Base-by-base conservation (phyloP, 225 moss, liverwort and hornwort species). In the Anthoceros angustus region DNA sequence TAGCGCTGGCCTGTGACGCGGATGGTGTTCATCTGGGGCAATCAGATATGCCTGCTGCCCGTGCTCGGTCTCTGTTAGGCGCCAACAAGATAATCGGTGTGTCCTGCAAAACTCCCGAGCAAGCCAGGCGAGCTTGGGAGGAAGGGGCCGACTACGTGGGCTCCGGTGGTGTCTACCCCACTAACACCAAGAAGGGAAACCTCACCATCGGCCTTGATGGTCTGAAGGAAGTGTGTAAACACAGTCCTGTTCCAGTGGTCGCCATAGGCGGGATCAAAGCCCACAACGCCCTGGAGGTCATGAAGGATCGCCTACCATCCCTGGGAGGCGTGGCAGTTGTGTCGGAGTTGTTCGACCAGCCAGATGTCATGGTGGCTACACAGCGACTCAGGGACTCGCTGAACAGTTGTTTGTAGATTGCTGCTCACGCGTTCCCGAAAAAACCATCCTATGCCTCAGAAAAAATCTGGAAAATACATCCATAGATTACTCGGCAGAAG, bases 1-100 rank as follows among this genome's bases (percentile, higher is more conserved):
- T 98, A 24, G 95, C 91, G 7, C 70, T 98, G 9, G 88, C 88
- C 11, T 87, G 88, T 66, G 82, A 86, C 43, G 95, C 95, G n/a
- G 95, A 92, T 69, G 92, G 95, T 41, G 92, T 98, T 66, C 92
- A 98, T 63, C 75, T 98, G 48, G 95, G 92, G 9, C 92, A 98
- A 69, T 80, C 76, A 40, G 95, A 98, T 69, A 71, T 92, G 8
- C 84, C 92, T 0, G 82, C 89, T 0, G 76, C 82, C n/a, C 75
- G 73, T 12, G 92, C 88, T 4, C 83, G 91, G 9, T 82, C 92
- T 12, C 77, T 98, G 63, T 74, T 98, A 10, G 92, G 98, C 1
- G 80, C 86, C 15, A 68, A 71, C 64, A 98, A 92, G 62, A 92
- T 98, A 15, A 92, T 92, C 7, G 98, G 98, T 16, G 86, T 92